Base-by-base conservation (phyloP, 2,329 filamentous ascomycete genomes). In the Pyrenochaeta sp. region DNA sequence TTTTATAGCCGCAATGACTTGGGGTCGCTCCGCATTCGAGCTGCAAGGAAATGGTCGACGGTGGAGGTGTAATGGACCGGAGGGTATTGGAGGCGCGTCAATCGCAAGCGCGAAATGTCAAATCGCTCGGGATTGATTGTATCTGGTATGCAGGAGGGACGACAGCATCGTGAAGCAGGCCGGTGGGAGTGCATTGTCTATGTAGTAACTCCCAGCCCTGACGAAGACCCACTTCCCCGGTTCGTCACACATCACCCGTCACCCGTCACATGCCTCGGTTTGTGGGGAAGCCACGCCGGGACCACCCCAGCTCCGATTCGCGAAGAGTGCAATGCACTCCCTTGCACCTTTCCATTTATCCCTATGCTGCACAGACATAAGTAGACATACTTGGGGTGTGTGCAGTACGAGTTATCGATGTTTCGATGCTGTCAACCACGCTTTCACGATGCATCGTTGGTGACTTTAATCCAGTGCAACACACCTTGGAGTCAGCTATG, bases 281-380 rank as follows among this genome's bases (percentile, higher is more conserved):
- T 65, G 61, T 58, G 61, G 61, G 59, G 54, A 66, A 59, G 51
- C 55, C 47, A 62, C 52, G 49, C 53, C 52, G 45, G 57, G 49
- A 15, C 19, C 40, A 37, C 57, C 52, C 25, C 50, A 34, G 32
- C 49, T 56, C 53, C 48, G 56, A 59, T 56, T 56, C 57, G 57
- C 45, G 12, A 13, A 12, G 5, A 36, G 12, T 9, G 1, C 7
- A 13, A 36, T 15, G 12, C 32, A 36, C 32, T 36, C 32, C 32
- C 32, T 36, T 15, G 32, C 32, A 36, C 9, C 32, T 36, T 36
- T 19, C 19, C 19, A 19, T 19, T 19, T 19, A 19, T 19, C 19
- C 19, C 19, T 19, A 19, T 1, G 19, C 19, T 19, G 19, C 19
- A 19, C 19, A 8, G 22, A 22, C 7, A 42, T 22, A 22, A 42